Evolutionary conservation across 352 stramenopile genomes (phyloP).

Genomic region (Elongisporangium anandrum): DNA sequence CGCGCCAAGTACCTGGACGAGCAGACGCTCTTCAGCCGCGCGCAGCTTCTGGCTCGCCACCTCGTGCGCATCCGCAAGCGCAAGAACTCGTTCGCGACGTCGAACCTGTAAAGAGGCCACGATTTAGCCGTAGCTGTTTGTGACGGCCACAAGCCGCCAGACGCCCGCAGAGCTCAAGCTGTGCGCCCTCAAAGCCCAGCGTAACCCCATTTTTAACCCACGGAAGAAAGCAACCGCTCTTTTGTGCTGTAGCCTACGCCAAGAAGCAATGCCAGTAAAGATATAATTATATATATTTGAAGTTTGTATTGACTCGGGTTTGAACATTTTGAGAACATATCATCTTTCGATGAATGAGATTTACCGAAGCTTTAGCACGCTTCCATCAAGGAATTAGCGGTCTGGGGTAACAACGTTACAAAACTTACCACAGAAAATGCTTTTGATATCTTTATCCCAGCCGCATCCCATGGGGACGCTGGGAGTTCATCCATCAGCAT

Average conservation of each 20-base stretch:
- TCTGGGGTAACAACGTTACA: neutral
- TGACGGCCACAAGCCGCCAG: neutral
- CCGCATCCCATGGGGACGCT: too few species aligned
- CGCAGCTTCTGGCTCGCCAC: slow-evolving; percentile 50
- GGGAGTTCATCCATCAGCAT: too few species aligned
- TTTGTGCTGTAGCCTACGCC: neutral
- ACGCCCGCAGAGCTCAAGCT: neutral
- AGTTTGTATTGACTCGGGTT: neutral
- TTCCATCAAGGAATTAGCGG: neutral
- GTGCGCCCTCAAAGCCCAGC: neutral
- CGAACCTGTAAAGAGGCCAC: neutral
- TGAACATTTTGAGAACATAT: neutral
- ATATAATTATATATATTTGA: neutral
- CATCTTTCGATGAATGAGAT: too few species aligned
- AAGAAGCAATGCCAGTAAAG: neutral
- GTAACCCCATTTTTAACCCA: neutral
- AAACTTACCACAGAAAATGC: neutral
- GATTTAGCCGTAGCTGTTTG: neutral
- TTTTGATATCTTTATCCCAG: too few species aligned
- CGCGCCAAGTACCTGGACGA: slow-evolving; percentile 55
- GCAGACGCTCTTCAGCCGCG: slow-evolving; percentile 37
- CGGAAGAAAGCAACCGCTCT: neutral
- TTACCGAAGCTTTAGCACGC: too few species aligned
- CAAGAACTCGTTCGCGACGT: slow-evolving; percentile 42
- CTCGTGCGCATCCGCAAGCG: slow-evolving; percentile 51